Base-by-base conservation (phyloP, 805 yeast genomes). In the Nakazawaea populi region DNA sequence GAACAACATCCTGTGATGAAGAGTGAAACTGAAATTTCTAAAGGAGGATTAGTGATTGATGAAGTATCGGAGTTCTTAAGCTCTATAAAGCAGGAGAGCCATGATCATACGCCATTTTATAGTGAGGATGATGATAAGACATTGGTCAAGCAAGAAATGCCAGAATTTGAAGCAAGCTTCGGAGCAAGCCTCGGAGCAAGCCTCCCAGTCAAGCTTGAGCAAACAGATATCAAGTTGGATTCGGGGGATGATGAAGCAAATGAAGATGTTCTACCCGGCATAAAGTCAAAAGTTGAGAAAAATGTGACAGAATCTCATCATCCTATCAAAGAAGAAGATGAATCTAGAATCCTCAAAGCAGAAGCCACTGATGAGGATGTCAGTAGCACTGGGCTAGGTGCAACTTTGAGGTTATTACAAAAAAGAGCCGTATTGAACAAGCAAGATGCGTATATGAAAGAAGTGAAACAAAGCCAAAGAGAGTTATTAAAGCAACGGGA, bases 31-130 rank as follows among this genome's bases (percentile, higher is more conserved):
- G 47, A 47, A 11, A 53, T 14, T 7, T 11, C 8, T 8, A 32
- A 32, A 32, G 35, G 35, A 32, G 66, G 64, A 6, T 46, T 65
- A 14, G 48, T 58, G 1, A 54, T 71, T 24, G 68, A 69, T 56
- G 76, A 72, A 46, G 68, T 61, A 18, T 49, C 61, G 2, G 74
- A 70, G 44, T 72, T 73, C 48, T 55, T 73, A 46, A 57, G 58
- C n/a, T 49, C 58, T 1, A 51, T 64, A 1, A 61, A 60, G 53
- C 55, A 54, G 36, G 60, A 54, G 49, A 58, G 24, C 24, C 24
- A 51, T 50, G 35, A 32, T 9, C 2, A 32, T 32, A 32, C 11
- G 11, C 35, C 35, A 2, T 51, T 48, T 47, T 47, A 46, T 24
- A 55, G 61, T 42, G 58, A 63, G 40, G 60, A 63, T 37, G 60